A percentile compares a stretch with the other conserved stretches of the same genome.
Evolutionary conservation across 352 stramenopile species (phyloP).

Genomic region (Globisporangium spiculum): DNA sequence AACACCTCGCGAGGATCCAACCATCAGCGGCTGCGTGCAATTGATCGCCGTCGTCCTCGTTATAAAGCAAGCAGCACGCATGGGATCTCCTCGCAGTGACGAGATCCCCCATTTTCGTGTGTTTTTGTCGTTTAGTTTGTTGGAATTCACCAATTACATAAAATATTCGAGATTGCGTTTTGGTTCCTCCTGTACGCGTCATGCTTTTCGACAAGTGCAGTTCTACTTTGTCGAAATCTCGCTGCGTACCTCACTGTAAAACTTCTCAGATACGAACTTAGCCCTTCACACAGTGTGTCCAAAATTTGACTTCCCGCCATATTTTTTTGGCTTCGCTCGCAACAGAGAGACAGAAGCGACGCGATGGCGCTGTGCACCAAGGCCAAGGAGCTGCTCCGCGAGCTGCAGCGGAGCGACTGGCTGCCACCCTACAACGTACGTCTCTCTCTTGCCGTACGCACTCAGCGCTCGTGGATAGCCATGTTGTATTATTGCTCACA

Average conservation of each 20-base stretch:
- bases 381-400: conserved; percentile 82
- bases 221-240: too few relatives aligned
- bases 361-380: conserved; percentile 73
- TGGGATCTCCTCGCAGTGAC: not conserved
- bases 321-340: not conserved
- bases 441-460: not conserved
- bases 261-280: too few relatives aligned
- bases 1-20: not conserved
- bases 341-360: not conserved
- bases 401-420: conserved; percentile 91
- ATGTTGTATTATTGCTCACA: not conserved
- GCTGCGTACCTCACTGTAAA: too few relatives aligned
- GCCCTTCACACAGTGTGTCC: too few relatives aligned
- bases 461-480: not conserved
- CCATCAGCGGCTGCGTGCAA: not conserved
- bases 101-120: not conserved
- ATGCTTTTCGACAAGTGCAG: too few relatives aligned
- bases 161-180: too few relatives aligned
- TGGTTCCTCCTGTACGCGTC: too few relatives aligned
- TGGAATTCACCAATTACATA: not conserved
- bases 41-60: not conserved
- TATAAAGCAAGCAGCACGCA: not conserved
- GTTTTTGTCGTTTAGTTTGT: not conserved
- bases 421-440: conserved; percentile 89
- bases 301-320: not conserved